phyloP scores from a whole-genome alignment of 495 filamentous ascomycete genomes.

The Lichina pygmaea region DNA sequence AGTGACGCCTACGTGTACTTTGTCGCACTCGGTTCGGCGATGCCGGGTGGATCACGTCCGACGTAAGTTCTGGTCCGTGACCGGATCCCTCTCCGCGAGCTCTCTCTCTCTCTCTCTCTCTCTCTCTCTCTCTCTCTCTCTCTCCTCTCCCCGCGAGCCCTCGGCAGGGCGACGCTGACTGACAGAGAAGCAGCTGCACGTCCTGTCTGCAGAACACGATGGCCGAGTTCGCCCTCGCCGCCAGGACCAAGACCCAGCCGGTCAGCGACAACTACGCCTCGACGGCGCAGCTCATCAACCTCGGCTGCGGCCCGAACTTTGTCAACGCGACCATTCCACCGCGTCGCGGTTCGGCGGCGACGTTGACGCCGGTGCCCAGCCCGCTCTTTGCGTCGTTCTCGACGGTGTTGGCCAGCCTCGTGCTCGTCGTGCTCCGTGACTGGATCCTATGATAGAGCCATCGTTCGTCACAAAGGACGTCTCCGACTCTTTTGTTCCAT shows the following conservation, averaged over 20 bases:
- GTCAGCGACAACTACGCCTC: constrained; percentile 29
- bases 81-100: background rate
- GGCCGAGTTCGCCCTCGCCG: constrained; percentile 33
- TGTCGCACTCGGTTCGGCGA: constrained; percentile 44
- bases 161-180: background rate
- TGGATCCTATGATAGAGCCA: background rate
- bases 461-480: no score
- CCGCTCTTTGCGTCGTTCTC: no score
- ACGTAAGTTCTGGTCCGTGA: constrained; percentile 7
- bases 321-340: constrained; percentile 28
- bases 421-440: background rate
- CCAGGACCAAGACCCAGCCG: constrained; percentile 27
- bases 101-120: background rate
- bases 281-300: constrained; percentile 38
- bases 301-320: constrained; percentile 33
- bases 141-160: background rate
- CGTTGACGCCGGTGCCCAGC: no score
- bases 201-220: constrained; percentile 45
- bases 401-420: background rate
- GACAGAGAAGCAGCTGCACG: constrained; percentile 19
- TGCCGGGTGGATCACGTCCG: constrained; percentile 34
- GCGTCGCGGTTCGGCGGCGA: background rate
- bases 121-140: no score
- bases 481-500: no score
- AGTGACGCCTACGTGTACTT: constrained; percentile 57